Base-by-base conservation (phyloP, 2,329 filamentous ascomycete genomes). In the Talaromyces sp. region DNA sequence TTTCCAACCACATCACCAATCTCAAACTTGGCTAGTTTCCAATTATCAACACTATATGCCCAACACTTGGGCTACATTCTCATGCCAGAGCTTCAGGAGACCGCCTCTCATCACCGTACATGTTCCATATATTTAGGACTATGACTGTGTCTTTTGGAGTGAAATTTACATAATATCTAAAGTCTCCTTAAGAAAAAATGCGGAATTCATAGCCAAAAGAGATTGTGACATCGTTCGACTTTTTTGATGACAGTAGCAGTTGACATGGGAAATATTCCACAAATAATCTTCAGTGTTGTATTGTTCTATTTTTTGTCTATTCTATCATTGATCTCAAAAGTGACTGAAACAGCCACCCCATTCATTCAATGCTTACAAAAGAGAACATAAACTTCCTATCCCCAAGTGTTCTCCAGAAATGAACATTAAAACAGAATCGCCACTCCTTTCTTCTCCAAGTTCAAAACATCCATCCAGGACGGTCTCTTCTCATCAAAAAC, bases 81-180 rank as follows among this genome's bases (percentile, higher is more conserved):
- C 32, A 14, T 35, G 32, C 6, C 32, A 17, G 14, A 14, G 32
- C 14, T 35, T 35, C 13, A 0, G 70, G 69, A 55, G 74, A 80
- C 54, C 72, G 72, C n/a, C 69, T 68, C n/a, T 74, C 72, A 60
- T 78, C 74, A 27, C 73, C 64, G 51, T 76, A 73, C 62, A 80
- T 77, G 0, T 75, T 71, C 77, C 77, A 81, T 3, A 72, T 71
- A 59, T 77, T 77, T 1, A 72, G 71, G 0, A 78, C 64, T 1
- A 84, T 68, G 0, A 74, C 78, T 0, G 81, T 80, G 3, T 77
- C 80, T 3, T 76, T 73, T 2, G 82, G 81, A 31, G 84, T 80
- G 29, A 35, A 35, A 13, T 35, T 4, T 17, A 13, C 32, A 35
- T 35, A 6, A 35, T 35, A 35, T 7, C 4, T 35, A 13, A 70